Evolutionary conservation across 2,329 filamentous ascomycete genomes (phyloP), one percentile per base, ranked within the genome.

Genomic region (Cercospora sp.): DNA sequence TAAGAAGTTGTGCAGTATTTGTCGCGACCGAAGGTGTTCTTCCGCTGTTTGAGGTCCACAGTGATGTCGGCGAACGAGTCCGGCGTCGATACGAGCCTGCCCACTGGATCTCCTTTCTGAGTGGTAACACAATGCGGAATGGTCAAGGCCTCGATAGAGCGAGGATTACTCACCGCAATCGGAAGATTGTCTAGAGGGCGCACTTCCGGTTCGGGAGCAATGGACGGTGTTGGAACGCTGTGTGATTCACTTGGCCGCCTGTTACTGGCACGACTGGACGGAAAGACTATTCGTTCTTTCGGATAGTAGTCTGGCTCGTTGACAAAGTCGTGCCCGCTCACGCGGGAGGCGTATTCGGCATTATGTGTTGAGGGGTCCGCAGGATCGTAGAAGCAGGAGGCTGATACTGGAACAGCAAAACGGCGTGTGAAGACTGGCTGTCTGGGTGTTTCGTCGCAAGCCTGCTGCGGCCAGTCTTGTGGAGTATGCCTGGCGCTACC

Each of bases 21-120:
- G 0, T 87, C 87, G 28, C 94, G 88, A 32, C 94, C 94, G 89
- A 93, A 98, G 0, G 89, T 90, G 0, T 90, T 88, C 72, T 92
- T 80, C 3, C 88, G 87, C 49, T 88, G 85, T 10, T 88, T 87
- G 13, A 97, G 82, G 37, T 85, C 85, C 34, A 96, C 83, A 0
- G 85, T 86, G 26, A 92, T 85, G 1, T 85, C 81, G 6, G 91
- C 82, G 68, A 87, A 85, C 0, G 93, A 97, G 13, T 87, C 88
- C 0, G 85, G 74, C 0, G 89, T 85, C 0, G 90, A 89, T 13
- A 87, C 86, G 13, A 97, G 81, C 65, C 87, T 86, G 7, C 91
- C 93, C 18, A 65, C 62, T 26, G 62, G 34, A 45, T 65, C 62
- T 34, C 62, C 62, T 37, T 58, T 58, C 37, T 59, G 43, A 40